Evolutionary conservation across 164 flowering plant species (phyloP).

Genomic region (Vitis rotundifolia): DNA sequence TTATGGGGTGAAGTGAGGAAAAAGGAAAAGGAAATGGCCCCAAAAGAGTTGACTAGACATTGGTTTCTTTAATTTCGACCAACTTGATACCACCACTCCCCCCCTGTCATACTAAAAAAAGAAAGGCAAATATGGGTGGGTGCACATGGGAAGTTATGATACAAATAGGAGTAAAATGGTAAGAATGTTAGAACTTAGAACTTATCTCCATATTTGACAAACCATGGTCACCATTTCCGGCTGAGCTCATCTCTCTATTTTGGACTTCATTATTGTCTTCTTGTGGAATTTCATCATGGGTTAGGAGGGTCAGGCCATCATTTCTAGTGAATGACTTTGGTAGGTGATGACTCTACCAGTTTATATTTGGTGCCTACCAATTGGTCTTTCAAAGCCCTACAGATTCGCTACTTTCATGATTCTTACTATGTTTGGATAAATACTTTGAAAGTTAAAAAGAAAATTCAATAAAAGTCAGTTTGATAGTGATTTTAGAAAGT

Average conservation of each 20-base stretch:
- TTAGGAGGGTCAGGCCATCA: background rate
- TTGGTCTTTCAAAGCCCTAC: too few species aligned
- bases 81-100: background rate
- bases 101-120: background rate
- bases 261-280: background rate
- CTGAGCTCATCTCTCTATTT: background rate
- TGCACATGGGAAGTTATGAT: background rate
- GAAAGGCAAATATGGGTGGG: background rate
- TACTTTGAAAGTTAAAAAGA: too few species aligned
- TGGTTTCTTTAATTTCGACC: background rate
- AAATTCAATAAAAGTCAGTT: too few species aligned
- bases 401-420: too few species aligned
- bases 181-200: too few species aligned
- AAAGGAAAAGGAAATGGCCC: background rate
- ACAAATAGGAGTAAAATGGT: too few species aligned
- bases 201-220: background rate
- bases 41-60: background rate
- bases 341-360: too few species aligned
- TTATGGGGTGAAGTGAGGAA: background rate
- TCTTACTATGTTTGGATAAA: too few species aligned
- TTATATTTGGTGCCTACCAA: too few species aligned
- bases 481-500: too few species aligned
- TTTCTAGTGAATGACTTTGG: too few species aligned
- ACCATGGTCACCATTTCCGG: conserved; percentile 2
- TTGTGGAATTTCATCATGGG: background rate